A percentile compares a stretch with the other conserved stretches of the same genome.
phyloP scores from a whole-genome alignment of 2,329 filamentous ascomycete species.

The Penicillium sp. region DNA sequence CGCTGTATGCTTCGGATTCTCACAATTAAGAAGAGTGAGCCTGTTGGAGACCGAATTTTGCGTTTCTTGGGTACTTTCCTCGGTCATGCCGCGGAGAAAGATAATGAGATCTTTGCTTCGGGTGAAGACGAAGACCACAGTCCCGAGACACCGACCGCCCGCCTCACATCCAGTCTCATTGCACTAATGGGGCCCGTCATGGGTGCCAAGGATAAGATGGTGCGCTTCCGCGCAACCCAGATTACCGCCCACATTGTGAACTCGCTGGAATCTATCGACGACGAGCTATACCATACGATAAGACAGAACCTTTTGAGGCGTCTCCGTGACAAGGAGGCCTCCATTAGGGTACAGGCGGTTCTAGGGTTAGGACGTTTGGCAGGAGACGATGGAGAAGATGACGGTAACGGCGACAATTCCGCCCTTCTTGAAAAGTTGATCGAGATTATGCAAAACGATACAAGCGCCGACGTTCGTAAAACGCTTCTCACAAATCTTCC shows the following conservation, averaged over 20 bases:
- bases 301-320: conserved; percentile 76
- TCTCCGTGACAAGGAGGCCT: conserved; percentile 88
- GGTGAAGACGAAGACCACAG: conserved; percentile 67
- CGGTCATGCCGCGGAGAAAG: conserved; percentile 64
- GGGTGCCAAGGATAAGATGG: conserved; percentile 83
- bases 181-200: conserved; percentile 72
- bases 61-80: conserved; percentile 87
- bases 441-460: conserved; percentile 87
- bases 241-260: conserved; percentile 89
- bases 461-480: conserved; percentile 86
- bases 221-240: conserved; percentile 86
- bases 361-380: conserved; percentile 83
- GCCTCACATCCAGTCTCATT: conserved; percentile 73
- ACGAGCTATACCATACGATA: conserved; percentile 82
- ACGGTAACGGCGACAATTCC: conserved; percentile 64
- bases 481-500: conserved; percentile 89
- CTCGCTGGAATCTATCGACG: conserved; percentile 85
- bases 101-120: conserved; percentile 63
- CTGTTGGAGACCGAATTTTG: conserved; percentile 79
- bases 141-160: conserved; percentile 78
- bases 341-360: conserved; percentile 88
- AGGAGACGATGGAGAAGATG: conserved; percentile 66
- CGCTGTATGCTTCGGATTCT: conserved; percentile 80
- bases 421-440: conserved; percentile 79
- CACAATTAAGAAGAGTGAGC: conserved; percentile 87